Conservation (phyloP, 2,329 filamentous ascomycete genomes). For the Cryphonectria parasitica region DNA sequence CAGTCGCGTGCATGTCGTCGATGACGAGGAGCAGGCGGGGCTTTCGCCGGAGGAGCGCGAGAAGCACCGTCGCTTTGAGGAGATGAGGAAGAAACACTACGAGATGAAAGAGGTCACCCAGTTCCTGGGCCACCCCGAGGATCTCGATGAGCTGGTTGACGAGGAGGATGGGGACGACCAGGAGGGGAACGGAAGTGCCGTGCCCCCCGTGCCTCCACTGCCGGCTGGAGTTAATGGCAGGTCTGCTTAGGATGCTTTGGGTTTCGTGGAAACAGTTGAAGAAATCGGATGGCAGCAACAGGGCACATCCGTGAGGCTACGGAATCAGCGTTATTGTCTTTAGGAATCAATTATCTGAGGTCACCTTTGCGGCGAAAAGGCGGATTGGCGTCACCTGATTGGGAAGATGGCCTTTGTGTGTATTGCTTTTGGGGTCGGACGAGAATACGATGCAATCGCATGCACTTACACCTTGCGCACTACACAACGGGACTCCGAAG, state of each 20-base stretch:
- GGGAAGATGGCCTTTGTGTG: not conserved
- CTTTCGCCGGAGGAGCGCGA: slow-evolving; percentile 75
- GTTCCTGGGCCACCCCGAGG: slow-evolving; percentile 77
- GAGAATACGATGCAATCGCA: slow-evolving; percentile 3
- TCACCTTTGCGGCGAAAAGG: slow-evolving; percentile 5
- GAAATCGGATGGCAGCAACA: not conserved
- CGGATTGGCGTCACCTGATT: not conserved
- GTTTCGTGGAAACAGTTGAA: too few species aligned
- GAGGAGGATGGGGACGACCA: slow-evolving; percentile 55
- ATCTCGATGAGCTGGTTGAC: slow-evolving; percentile 63
- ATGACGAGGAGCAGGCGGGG: slow-evolving; percentile 64
- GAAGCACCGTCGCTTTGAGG: slow-evolving; percentile 91
- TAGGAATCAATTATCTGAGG: not conserved
- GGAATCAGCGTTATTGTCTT: not conserved
- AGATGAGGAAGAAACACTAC: slow-evolving; percentile 93
- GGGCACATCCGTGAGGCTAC: not conserved
- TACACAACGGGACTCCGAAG: not conserved
- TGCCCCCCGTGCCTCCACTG: slow-evolving; percentile 50
- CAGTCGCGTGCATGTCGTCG: slow-evolving; percentile 80
- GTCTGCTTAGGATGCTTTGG: slow-evolving; percentile 14
- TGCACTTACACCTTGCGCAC: not conserved
- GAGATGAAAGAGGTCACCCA: slow-evolving; percentile 96
- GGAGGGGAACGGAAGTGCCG: slow-evolving; percentile 34
- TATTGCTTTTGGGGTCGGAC: not conserved
- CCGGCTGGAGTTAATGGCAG: slow-evolving; percentile 41